Base-by-base conservation (phyloP, 73 alveolate species). In the Stentor coeruleus region DNA sequence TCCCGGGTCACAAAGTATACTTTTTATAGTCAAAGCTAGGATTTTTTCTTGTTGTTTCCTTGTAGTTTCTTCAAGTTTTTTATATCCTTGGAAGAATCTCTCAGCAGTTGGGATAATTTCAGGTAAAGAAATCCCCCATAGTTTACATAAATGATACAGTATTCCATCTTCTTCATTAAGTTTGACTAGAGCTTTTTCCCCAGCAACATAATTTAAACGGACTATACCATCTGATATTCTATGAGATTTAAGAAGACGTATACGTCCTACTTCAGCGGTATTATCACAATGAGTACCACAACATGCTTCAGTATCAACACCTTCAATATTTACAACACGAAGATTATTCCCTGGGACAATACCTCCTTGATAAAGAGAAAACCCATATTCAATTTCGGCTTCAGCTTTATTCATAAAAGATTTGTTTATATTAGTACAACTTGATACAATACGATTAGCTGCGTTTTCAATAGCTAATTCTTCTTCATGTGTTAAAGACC, bases 221-320 rank as follows among this genome's bases (percentile, higher is more conserved):
- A 97, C 99, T 77, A 97, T 96, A 77, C 99, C 99, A 86, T 97
- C 99, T 20, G 99, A 95, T 74, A 97, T 92, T 88, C 99, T 89
- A 80, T 94, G 90, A 15, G 98, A 87, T 86, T 97, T 97, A 55
- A 95, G 88, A 6, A 97, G 82, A 79, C 96, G 90, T 60, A 97
- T 91, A 96, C 98, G 93, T 37, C 99, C 99, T 31, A 97, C 99
- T 93, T 97, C 99, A 38, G 98, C 89, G 42, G 99, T 97, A 91
- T 93, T 93, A 83, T 97, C 99, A 74, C 99, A 95, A 88, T 97
- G 99, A 76, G 99, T 97, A 73, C 99, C 99, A 86, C 99, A 97
- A 84, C 99, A 97, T 6, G 99, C 99, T 89, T 97, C 99, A 86
- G 97, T 94, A 88, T 97, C 99, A 31, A 92, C 93, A 57, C 95